Base-by-base conservation (phyloP, 208 protist species). In the Leishmania amazonensis region DNA sequence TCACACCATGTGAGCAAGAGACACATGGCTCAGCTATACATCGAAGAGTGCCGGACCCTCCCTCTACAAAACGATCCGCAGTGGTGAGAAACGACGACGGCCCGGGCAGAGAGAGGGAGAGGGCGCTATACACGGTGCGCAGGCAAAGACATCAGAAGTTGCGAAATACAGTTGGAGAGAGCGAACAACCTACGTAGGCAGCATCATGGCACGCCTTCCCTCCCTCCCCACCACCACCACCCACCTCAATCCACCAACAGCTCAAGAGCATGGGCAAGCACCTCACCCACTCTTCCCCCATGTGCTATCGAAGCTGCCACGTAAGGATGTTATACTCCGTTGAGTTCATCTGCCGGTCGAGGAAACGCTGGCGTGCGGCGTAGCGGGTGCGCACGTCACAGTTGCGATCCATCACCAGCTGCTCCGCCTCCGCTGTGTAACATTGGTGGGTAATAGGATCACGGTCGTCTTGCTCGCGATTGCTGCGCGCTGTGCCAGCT, bases 301-400 rank as follows among this genome's bases (percentile, higher is more conserved):
- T 40, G 35, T n/a, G 47, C 15, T 45, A 81, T 17, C 87, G 78
- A 17, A 82, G 80, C 62, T 89, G 71, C 78, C 92, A 90, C 5
- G 90, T 91, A 17, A 96, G 49, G 64, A 94, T 94, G 58, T 96
- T 93, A 75, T 90, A 93, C 8, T 81, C 84, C 13, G 89, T 90
- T 0, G 83, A 68, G 79, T 94, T 88, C 60, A 81, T 80, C 24
- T 80, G 68, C 49, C 68, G 45, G 19, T 83, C 81, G 1, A 92
- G 45, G 6, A 42, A 57, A 21, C 76, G 78, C 83, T 92, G 88
- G 24, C 92, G 84, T 28, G 57, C 11, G 81, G 82, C 83, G 81
- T 94, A 96, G 3, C 42, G 49, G 35, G 83, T 76, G 51, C 83
- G 72, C 9, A 80, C 85, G n/a, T 78, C 28, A 2, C 80, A 81